phyloP scores from a whole-genome alignment of 345 rosid genomes.

The Acer negundo region DNA sequence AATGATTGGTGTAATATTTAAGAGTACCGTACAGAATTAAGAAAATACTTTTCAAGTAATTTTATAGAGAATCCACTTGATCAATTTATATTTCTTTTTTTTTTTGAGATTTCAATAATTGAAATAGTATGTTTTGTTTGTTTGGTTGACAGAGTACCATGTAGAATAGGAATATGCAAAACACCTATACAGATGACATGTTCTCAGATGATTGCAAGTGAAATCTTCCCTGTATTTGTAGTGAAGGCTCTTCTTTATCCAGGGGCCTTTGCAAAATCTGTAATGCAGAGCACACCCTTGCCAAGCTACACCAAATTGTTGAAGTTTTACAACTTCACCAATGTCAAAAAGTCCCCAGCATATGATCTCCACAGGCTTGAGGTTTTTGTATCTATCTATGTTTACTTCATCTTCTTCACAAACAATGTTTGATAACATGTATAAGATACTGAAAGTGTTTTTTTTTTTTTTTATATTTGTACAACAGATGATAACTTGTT shows the following conservation, averaged over 20 bases:
- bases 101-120: too few relatives aligned
- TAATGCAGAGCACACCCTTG: slow-evolving; percentile 25
- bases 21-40: too few relatives aligned
- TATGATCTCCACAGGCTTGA: slow-evolving; percentile 56
- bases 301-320: slow-evolving; percentile 47
- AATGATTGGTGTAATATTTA: too few relatives aligned
- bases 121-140: not conserved
- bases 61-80: too few relatives aligned
- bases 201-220: slow-evolving; percentile 56
- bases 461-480: too few relatives aligned
- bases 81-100: too few relatives aligned
- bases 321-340: slow-evolving; percentile 36
- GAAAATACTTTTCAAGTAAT: too few relatives aligned
- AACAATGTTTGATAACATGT: too few relatives aligned
- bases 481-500: too few relatives aligned
- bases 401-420: not conserved
- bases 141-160: slow-evolving; percentile 52
- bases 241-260: slow-evolving; percentile 74
- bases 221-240: slow-evolving; percentile 48
- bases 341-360: slow-evolving; percentile 22
- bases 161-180: slow-evolving; percentile 63
- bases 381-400: slow-evolving; percentile 43
- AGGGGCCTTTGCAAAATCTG: slow-evolving; percentile 59
- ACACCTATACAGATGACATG: slow-evolving; percentile 71
- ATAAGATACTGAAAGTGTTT: too few relatives aligned